Evolutionary conservation across 257 asterid species (phyloP).

Genomic region (Solanum microdontum): DNA sequence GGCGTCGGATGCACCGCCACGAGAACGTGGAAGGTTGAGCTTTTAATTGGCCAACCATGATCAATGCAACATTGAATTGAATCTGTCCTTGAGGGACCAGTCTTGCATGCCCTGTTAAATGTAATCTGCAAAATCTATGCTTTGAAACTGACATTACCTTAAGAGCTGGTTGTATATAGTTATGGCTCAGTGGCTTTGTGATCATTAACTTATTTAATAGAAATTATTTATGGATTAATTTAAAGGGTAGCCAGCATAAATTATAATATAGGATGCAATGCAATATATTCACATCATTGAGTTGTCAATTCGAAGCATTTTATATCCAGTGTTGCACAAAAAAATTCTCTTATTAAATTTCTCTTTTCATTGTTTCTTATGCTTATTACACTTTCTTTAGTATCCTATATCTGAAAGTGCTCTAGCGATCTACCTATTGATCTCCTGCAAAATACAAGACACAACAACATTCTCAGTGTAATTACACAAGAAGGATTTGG

Average conservation of each 20-base stretch:
- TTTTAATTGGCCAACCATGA: background rate
- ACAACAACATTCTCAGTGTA: background rate
- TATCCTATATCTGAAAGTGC: background rate
- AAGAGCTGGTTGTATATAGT: background rate
- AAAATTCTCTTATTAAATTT: too few relatives aligned
- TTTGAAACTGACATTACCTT: background rate
- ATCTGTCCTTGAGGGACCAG: background rate
- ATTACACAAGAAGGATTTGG: background rate
- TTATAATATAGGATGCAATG: background rate
- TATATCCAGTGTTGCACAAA: background rate
- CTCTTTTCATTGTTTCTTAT: background rate
- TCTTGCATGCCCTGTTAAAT: background rate
- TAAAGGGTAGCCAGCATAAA: background rate
- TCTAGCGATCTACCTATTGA: background rate
- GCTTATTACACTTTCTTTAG: background rate
- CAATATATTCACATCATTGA: background rate
- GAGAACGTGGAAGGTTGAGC: constrained; percentile 31
- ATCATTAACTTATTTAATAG: background rate
- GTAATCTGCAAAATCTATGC: background rate
- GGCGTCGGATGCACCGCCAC: constrained; percentile 36
- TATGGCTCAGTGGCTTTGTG: background rate
- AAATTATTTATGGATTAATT: background rate
- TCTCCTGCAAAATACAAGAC: background rate
- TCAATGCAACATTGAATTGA: background rate
- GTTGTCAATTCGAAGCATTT: background rate